These are phyloP conservation scores for Nitzschia palea DNA, from an alignment of 108 stramenopile genomes.

Conservation along the genomic window DNA sequence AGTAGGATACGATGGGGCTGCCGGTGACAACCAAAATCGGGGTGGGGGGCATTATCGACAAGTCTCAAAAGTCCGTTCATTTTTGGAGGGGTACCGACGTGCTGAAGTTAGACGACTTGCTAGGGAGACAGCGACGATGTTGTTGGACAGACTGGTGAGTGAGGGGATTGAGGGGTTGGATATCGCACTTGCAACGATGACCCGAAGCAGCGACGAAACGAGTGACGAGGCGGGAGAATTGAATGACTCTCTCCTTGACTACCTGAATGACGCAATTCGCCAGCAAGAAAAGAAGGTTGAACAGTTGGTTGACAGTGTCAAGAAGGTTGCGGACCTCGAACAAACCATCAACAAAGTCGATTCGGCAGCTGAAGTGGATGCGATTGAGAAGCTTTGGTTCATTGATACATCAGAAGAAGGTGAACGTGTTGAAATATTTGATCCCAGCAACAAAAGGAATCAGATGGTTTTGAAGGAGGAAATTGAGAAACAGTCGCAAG, in stretches of 20 bases:
- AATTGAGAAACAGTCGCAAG: slow-evolving; percentile 34
- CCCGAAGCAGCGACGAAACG: slow-evolving; percentile 58
- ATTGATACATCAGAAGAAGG: slow-evolving; percentile 69
- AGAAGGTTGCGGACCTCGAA: slow-evolving; percentile 20
- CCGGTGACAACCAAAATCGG: slow-evolving; percentile 64
- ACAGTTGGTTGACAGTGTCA: slow-evolving; percentile 19
- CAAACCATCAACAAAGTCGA: slow-evolving; percentile 1
- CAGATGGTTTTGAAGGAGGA: slow-evolving; percentile 57
- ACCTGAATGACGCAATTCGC: slow-evolving; percentile 78
- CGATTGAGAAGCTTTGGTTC: slow-evolving; percentile 63
- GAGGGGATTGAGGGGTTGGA: slow-evolving; percentile 83
- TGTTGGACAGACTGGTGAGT: slow-evolving; percentile 70
- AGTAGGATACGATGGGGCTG: slow-evolving; percentile 83
- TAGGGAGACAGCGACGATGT: slow-evolving; percentile 73
- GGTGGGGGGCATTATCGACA: slow-evolving; percentile 86
- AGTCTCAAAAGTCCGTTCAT: slow-evolving; percentile 75
- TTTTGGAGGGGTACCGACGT: slow-evolving; percentile 78
- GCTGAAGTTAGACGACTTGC: slow-evolving; percentile 78
- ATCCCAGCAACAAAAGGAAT: slow-evolving; percentile 68
- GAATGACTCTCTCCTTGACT: slow-evolving; percentile 76
- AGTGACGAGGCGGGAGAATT: slow-evolving; percentile 61
- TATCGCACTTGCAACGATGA: slow-evolving; percentile 72
- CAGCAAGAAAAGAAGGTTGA: slow-evolving; percentile 79
- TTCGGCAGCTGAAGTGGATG: slow-evolving; percentile 11
- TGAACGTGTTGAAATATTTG: slow-evolving; percentile 69